Conservation (phyloP, 1,284 basidiomycete species). For the Trametes versicolor region DNA sequence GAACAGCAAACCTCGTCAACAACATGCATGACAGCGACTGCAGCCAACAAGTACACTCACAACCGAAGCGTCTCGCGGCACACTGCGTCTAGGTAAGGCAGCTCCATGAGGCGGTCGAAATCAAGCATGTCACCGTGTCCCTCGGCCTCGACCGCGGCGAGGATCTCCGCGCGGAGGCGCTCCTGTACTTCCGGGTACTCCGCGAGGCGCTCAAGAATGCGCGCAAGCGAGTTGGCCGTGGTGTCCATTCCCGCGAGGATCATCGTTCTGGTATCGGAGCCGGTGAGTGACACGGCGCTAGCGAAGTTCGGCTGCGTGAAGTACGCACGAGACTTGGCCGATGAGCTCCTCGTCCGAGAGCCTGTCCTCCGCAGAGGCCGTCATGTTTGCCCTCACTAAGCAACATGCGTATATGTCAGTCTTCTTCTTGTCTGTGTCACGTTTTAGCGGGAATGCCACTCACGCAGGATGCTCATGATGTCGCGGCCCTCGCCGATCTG, state of each 20-base stretch:
- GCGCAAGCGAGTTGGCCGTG: constrained; percentile 37
- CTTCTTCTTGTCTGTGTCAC: too few relatives aligned
- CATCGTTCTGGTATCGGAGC: constrained; percentile 26
- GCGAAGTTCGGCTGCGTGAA: not conserved
- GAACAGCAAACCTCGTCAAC: not conserved
- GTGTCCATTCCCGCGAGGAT: constrained; percentile 40
- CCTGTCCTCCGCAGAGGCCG: constrained; percentile 41
- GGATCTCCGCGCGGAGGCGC: constrained; percentile 34
- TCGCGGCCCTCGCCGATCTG: constrained; percentile 43
- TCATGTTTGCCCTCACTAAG: constrained; percentile 44
- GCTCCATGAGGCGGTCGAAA: constrained; percentile 34
- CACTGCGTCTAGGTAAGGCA: constrained; percentile 38
- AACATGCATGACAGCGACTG: not conserved
- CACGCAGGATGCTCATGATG: constrained; percentile 46
- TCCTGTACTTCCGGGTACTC: constrained; percentile 34
- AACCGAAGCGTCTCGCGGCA: constrained; percentile 39
- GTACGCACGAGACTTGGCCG: constrained; percentile 46
- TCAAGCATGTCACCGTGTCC: constrained; percentile 28
- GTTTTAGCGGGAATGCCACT: constrained; percentile 12
- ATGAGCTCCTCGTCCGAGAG: constrained; percentile 45
- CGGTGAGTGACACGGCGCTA: not conserved
- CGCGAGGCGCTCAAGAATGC: constrained; percentile 33
- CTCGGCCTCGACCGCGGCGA: constrained; percentile 22
- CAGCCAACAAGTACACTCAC: constrained; percentile 20
- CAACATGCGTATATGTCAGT: too few relatives aligned